Conservation (phyloP, 495 filamentous ascomycete genomes). For the Podospora conica region DNA sequence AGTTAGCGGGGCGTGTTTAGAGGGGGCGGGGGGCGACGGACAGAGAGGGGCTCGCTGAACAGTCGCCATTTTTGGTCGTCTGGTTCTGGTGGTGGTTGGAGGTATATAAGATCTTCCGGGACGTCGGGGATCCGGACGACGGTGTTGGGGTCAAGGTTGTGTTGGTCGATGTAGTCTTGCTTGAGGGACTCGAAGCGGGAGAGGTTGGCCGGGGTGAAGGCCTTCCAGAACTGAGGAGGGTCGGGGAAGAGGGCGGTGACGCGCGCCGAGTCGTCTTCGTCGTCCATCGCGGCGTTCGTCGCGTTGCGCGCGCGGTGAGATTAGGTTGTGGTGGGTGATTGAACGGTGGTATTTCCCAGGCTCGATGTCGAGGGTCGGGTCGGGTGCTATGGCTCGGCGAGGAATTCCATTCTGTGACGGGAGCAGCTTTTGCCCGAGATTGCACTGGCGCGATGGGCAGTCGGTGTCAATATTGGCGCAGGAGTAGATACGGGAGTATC, state of each 20-base stretch:
- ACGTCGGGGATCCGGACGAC: conserved; percentile 47
- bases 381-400: neutral
- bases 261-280: conserved; percentile 28
- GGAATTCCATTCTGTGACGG: neutral
- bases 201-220: conserved; percentile 77
- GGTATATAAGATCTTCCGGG: conserved; percentile 66
- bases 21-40: conserved; percentile 26
- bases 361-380: neutral
- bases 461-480: neutral
- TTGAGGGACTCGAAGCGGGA: conserved; percentile 53
- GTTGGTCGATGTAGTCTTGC: conserved; percentile 33
- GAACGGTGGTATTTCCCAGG: neutral
- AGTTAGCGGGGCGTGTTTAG: neutral
- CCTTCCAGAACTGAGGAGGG: conserved; percentile 84
- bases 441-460: neutral
- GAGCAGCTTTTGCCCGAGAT: neutral
- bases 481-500: too few relatives aligned
- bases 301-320: neutral
- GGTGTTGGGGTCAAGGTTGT: conserved; percentile 26
- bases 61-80: conserved; percentile 61
- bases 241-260: conserved; percentile 56
- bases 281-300: conserved; percentile 25
- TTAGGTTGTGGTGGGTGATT: neutral
- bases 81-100: conserved; percentile 76
- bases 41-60: conserved; percentile 64